Conservation (phyloP, 345 rosid genomes). For the Populus ilicifolia region DNA sequence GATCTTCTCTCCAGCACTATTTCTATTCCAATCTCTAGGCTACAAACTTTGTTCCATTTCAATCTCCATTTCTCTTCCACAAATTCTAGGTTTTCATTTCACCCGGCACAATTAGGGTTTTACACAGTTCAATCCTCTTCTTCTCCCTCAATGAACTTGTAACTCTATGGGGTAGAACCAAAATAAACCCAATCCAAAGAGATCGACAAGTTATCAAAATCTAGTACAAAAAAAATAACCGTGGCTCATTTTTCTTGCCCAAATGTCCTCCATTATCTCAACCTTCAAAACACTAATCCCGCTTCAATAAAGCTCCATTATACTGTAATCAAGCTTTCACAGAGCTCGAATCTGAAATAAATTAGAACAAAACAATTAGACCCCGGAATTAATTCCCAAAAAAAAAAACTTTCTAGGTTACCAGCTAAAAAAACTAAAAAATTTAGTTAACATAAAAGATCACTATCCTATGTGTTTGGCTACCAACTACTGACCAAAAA, state of each 20-base stretch:
- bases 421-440: not conserved
- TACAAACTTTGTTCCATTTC: slow-evolving; percentile 26
- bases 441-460: not conserved
- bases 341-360: slow-evolving; percentile 37
- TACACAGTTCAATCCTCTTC: slow-evolving; percentile 1
- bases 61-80: not conserved
- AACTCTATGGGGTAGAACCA: not conserved
- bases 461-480: not conserved
- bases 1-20: slow-evolving; percentile 1
- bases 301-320: slow-evolving; percentile 23
- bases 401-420: not conserved
- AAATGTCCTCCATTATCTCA: slow-evolving; percentile 5
- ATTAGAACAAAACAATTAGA: not conserved
- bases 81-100: slow-evolving; percentile 11
- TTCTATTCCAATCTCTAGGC: slow-evolving; percentile 15
- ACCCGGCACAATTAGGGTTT: slow-evolving; percentile 15
- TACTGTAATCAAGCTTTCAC: slow-evolving; percentile 27
- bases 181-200: slow-evolving; percentile 16
- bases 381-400: not conserved
- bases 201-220: slow-evolving; percentile 13
- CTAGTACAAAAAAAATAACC: slow-evolving; percentile 11
- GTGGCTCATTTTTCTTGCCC: slow-evolving; percentile 14
- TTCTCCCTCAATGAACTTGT: slow-evolving; percentile 6
- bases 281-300: slow-evolving; percentile 14
- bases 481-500: not conserved